A percentile compares a stretch with the other conserved stretches of the same genome.
phyloP scores from a whole-genome alignment of 441 rosid genomes.

The Populus hybrid region DNA sequence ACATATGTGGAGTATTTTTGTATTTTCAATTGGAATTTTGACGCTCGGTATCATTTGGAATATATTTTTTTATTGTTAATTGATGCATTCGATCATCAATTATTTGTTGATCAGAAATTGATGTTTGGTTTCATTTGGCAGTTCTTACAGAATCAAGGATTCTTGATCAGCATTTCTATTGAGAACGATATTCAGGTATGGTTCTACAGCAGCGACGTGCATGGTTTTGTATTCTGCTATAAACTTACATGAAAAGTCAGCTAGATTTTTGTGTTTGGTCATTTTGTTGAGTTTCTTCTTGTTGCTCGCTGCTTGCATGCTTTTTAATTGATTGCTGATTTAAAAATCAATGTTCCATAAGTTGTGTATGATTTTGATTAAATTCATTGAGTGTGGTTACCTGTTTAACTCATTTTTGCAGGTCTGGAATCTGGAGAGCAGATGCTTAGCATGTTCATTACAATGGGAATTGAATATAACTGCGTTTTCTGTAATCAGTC shows the following conservation, averaged over 20 bases:
- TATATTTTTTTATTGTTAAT: too few species aligned
- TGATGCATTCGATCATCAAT: neutral
- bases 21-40: neutral
- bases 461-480: constrained; percentile 61
- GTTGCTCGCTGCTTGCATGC: neutral
- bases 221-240: neutral
- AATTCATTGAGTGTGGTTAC: neutral
- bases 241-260: neutral
- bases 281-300: neutral
- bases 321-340: neutral
- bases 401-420: constrained; percentile 20
- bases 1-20: neutral
- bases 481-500: constrained; percentile 52
- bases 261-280: neutral
- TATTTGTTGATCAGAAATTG: constrained; percentile 5
- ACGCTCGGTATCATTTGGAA: neutral
- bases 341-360: neutral
- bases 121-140: constrained; percentile 34
- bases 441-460: constrained; percentile 38
- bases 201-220: neutral
- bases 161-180: constrained; percentile 47
- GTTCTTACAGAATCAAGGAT: constrained; percentile 62
- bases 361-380: neutral
- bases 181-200: constrained; percentile 62
- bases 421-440: constrained; percentile 62